A percentile compares a stretch with the other conserved stretches of the same genome.
phyloP scores from a whole-genome alignment of 108 stramenopile species.

The Nitzschia putrida region DNA sequence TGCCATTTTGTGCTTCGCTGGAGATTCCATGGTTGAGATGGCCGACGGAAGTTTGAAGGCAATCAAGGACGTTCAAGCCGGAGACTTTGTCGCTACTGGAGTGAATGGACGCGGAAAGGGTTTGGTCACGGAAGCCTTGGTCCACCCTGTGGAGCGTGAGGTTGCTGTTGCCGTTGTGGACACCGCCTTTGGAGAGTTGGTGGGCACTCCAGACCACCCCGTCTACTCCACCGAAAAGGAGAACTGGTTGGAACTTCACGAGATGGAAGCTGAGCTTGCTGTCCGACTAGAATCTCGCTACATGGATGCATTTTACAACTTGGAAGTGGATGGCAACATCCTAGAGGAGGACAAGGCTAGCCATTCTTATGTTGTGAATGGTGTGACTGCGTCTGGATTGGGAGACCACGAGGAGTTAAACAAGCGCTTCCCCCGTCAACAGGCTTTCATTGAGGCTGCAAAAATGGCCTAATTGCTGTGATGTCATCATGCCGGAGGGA shows the following conservation, averaged over 20 bases:
- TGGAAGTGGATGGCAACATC: conserved; percentile 33
- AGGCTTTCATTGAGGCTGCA: too few species aligned
- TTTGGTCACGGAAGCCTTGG: conserved; percentile 28
- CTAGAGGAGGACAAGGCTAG: neutral
- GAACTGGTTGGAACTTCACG: too few species aligned
- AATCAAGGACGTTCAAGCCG: conserved; percentile 16
- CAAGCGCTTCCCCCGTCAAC: too few species aligned
- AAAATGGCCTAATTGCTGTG: too few species aligned
- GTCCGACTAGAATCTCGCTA: conserved; percentile 14
- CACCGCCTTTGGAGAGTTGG: conserved; percentile 26
- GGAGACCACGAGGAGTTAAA: too few species aligned
- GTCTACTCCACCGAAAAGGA: too few species aligned
- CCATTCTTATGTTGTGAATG: conserved; percentile 37
- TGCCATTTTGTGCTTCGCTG: conserved; percentile 26
- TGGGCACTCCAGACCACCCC: conserved; percentile 41
- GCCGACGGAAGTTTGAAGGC: conserved; percentile 27
- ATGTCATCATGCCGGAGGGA: too few species aligned
- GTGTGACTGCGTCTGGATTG: conserved; percentile 3
- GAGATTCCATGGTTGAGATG: conserved; percentile 31
- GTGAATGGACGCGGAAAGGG: conserved; percentile 10
- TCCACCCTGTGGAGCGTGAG: conserved; percentile 18
- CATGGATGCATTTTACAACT: conserved; percentile 39
- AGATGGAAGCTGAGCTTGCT: neutral
- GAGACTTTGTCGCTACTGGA: conserved; percentile 32
- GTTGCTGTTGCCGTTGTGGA: conserved; percentile 16